Evolutionary conservation across 78 protist species (phyloP).

Genomic region (Dictyostelium brefeldianum): DNA sequence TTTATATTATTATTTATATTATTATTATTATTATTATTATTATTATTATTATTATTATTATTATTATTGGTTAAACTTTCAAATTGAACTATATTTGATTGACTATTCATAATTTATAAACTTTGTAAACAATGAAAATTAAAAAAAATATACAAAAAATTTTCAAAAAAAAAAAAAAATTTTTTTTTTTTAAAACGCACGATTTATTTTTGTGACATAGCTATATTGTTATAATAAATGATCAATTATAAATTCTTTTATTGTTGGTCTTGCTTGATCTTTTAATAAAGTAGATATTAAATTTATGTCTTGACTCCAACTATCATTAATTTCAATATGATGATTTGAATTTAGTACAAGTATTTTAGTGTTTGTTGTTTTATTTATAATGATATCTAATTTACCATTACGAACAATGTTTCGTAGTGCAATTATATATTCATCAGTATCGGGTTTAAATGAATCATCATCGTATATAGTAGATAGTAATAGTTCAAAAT

Average conservation of each 20-base stretch:
- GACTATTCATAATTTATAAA: not conserved
- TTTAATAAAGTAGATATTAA: not conserved
- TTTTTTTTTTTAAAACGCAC: not conserved
- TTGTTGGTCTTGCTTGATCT: slow-evolving; percentile 1
- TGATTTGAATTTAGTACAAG: not conserved
- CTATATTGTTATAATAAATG: not conserved
- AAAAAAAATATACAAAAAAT: not conserved
- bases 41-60: not conserved
- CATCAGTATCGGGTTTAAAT: not conserved
- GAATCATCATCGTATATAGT: not conserved
- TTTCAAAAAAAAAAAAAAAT: not conserved
- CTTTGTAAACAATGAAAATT: not conserved
- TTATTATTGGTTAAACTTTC: not conserved
- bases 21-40: not conserved
- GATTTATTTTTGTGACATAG: too few relatives aligned
- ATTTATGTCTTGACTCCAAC: not conserved
- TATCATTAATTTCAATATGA: slow-evolving; percentile 6
- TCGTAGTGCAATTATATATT: not conserved
- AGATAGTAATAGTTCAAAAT: slow-evolving; percentile 13
- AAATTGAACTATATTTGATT: not conserved
- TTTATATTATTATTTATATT: not conserved
- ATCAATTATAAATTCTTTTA: slow-evolving; percentile 5
- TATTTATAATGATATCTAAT: not conserved
- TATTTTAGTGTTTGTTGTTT: not conserved
- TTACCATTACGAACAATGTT: not conserved